Evolutionary conservation across 345 rosid species (phyloP).

Genomic region (Murraya koenigii): DNA sequence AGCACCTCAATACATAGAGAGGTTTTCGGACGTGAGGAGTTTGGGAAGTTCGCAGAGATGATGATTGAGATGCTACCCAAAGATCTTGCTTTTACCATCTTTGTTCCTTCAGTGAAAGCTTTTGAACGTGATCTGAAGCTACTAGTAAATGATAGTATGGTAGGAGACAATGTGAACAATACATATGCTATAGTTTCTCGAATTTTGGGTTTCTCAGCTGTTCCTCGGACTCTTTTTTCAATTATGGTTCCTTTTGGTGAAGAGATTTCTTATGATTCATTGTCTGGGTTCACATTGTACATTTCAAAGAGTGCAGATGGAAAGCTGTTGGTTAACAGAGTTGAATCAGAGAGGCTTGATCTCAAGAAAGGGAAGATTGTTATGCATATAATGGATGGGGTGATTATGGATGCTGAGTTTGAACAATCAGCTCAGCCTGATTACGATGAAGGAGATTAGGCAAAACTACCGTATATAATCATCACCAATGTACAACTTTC

Average conservation of each 20-base stretch:
- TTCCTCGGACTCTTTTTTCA: slow-evolving; percentile 51
- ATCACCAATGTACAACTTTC: background rate
- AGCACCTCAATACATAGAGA: background rate
- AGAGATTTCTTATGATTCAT: slow-evolving; percentile 57
- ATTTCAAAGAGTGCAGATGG: slow-evolving; percentile 41
- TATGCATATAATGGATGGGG: slow-evolving; percentile 69
- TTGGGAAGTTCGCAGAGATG: slow-evolving; percentile 69
- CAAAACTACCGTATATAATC: background rate
- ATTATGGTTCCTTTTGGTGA: slow-evolving; percentile 14
- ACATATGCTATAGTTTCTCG: slow-evolving; percentile 63
- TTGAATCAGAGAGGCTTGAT: slow-evolving; percentile 51
- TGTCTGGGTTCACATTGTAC: slow-evolving; percentile 56
- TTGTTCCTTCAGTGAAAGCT: slow-evolving; percentile 61
- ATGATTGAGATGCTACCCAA: slow-evolving; percentile 76
- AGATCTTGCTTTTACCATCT: slow-evolving; percentile 78
- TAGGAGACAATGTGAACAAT: slow-evolving; percentile 33
- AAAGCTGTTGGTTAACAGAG: slow-evolving; percentile 54
- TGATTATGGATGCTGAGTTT: slow-evolving; percentile 80
- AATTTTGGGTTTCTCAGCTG: slow-evolving; percentile 64
- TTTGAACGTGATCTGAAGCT: slow-evolving; percentile 60
- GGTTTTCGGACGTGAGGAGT: slow-evolving; percentile 9
- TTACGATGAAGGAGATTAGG: slow-evolving; percentile 21
- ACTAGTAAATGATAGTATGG: slow-evolving; percentile 24
- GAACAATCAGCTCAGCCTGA: slow-evolving; percentile 62
- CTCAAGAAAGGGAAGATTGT: slow-evolving; percentile 46